A percentile compares a stretch with the other conserved stretches of the same genome.
Conservation (phyloP, 1,284 basidiomycete species). For the Volvariella surrecta region DNA sequence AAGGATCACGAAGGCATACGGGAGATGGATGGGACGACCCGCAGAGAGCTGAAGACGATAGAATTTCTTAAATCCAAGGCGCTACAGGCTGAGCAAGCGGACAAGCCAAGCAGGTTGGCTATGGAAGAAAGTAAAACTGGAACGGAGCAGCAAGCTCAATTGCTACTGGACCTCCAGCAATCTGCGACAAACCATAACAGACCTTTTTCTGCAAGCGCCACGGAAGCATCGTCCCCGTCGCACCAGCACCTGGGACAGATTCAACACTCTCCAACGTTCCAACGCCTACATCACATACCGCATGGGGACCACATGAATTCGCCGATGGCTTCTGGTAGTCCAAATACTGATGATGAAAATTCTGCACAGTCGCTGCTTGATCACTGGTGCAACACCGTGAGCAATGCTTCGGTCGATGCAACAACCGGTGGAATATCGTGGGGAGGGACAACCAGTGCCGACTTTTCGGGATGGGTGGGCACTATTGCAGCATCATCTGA, state of each 20-base stretch:
- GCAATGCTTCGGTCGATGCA: constrained; percentile 51
- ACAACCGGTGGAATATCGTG: constrained; percentile 48
- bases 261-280: constrained; percentile 46
- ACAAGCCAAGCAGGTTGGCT: constrained; percentile 15
- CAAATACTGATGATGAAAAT: constrained; percentile 64
- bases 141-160: constrained; percentile 35
- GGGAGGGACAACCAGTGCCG: constrained; percentile 49
- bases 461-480: constrained; percentile 55
- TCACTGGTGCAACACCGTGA: constrained; percentile 74
- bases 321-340: constrained; percentile 54
- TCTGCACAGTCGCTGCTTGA: constrained; percentile 69
- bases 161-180: constrained; percentile 42
- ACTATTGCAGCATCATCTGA: constrained; percentile 29
- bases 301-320: constrained; percentile 36
- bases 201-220: constrained; percentile 28
- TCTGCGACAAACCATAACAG: constrained; percentile 25
- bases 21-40: constrained; percentile 75
- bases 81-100: constrained; percentile 38
- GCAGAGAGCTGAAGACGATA: constrained; percentile 71
- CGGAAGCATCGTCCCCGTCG: constrained; percentile 18
- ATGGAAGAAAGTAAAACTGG: constrained; percentile 16
- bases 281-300: constrained; percentile 48
- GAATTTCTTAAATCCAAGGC: constrained; percentile 68
- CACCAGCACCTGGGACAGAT: constrained; percentile 25
- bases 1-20: constrained; percentile 58